Evolutionary conservation across 257 asterid species (phyloP), one percentile per base, ranked within the genome.

Genomic region (Solanum medicagineum): DNA sequence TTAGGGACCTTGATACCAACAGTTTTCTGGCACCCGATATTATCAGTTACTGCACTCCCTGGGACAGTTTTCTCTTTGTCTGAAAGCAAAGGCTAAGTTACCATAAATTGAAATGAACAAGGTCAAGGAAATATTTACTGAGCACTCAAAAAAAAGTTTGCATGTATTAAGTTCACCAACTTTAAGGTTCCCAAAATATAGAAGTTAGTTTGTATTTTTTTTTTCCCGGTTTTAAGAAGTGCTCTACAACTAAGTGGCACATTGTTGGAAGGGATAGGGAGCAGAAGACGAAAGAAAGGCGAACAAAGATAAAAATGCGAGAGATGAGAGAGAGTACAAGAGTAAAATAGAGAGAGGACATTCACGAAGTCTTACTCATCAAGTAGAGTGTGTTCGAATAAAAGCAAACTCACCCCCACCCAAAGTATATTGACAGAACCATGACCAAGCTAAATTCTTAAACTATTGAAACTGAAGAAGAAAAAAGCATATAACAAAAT

Each of bases 1-100:
- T 91, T 96, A 55, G 99, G 99, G 85, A 95, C 97, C 87, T 94
- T 95, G 88, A 96, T 86, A 83, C 90, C 91, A 77, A 84, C 89
- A 73, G 81, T 89, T 74, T 92, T 91, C 88, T 87, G 88, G 77
- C 71, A 80, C 81, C 62, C 83, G 51, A 26, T 79, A 77, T 85
- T 49, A 83, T 85, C 85, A 82, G 84, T 87, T 55, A 68, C 63
- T 77, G 79, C 71, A 84, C 68, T 86, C 74, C 88, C 85, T 63
- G 90, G 83, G 89, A 66, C 51, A 54, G 79, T 74, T 74, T 90
- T 87, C 63, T 88, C 91, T 77, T 86, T 77, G 88, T 63, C 97
- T 94, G 92, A 63, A 83, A 87, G 85, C 62, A 83, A 88, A 81
- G 45, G 32, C 66, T 71, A 82, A 73, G 53, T 53, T 79, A 87